A percentile compares a stretch with the other conserved stretches of the same genome.
These are phyloP conservation scores for Arthrocladium fulminans DNA, from an alignment of 2,329 filamentous ascomycete genomes.

Conservation along the genomic window DNA sequence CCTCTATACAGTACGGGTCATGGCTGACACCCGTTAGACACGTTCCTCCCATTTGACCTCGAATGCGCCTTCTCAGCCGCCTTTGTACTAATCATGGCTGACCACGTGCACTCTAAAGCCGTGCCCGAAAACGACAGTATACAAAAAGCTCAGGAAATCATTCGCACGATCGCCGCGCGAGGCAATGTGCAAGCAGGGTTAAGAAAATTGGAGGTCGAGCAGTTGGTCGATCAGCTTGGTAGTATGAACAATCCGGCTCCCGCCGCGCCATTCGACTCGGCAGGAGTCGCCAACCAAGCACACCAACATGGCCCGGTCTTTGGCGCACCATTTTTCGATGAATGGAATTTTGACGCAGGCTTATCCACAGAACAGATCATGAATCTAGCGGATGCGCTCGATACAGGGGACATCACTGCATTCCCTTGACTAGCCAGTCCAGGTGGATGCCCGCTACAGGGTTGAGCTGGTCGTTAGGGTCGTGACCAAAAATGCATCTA, in stretches of 20 bases:
- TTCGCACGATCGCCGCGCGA: not conserved
- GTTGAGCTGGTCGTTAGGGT: too few species aligned
- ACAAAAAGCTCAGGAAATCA: not conserved
- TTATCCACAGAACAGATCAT: not conserved
- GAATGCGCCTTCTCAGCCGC: not conserved
- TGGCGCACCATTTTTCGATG: not conserved
- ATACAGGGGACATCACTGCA: not conserved
- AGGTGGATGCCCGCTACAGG: too few species aligned
- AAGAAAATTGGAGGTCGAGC: not conserved
- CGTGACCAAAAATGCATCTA: too few species aligned
- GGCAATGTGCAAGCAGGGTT: not conserved
- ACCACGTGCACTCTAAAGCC: not conserved
- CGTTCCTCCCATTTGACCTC: not conserved
- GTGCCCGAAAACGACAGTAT: not conserved
- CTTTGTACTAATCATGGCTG: not conserved
- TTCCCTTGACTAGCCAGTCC: too few species aligned
- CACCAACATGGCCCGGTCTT: too few species aligned
- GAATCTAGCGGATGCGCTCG: not conserved
- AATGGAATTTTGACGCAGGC: not conserved
- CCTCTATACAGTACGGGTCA: too few species aligned
- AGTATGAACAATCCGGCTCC: not conserved
- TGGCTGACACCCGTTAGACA: not conserved
- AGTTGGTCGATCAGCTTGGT: not conserved
- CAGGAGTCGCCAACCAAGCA: not conserved
- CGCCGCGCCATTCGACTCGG: not conserved